Conservation (phyloP, 73 alveolate species). For the Breviolum minutum region DNA sequence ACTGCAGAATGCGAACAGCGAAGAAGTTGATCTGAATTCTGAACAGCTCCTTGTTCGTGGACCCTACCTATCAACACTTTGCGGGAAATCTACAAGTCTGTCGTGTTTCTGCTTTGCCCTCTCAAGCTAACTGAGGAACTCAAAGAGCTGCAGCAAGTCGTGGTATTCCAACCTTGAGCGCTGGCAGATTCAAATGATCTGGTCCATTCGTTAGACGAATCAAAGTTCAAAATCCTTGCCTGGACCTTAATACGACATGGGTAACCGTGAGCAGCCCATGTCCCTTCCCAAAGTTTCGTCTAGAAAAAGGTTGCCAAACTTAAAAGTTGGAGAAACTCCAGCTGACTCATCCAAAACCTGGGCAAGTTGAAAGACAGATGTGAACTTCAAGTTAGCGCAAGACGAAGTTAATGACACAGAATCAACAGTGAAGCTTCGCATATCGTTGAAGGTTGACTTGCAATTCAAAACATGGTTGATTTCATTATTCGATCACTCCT, state of each 20-base stretch:
- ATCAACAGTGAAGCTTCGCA: too few relatives aligned
- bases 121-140: not conserved
- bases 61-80: too few relatives aligned
- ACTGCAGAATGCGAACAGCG: too few relatives aligned
- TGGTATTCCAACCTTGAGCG: conserved; percentile 17
- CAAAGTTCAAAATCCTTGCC: not conserved
- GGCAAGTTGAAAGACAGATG: not conserved
- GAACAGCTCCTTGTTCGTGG: too few relatives aligned
- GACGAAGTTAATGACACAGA: not conserved
- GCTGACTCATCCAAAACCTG: conserved; percentile 55
- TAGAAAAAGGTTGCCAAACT: not conserved
- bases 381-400: not conserved
- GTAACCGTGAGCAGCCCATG: too few relatives aligned
- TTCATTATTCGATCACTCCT: too few relatives aligned
- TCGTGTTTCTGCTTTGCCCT: not conserved
- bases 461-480: too few relatives aligned
- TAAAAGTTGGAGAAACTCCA: not conserved
- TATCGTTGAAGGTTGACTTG: too few relatives aligned
- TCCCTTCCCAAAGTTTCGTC: too few relatives aligned
- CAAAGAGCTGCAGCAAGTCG: conserved; percentile 15
- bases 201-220: not conserved
- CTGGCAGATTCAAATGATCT: not conserved
- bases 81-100: too few relatives aligned
- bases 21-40: too few relatives aligned
- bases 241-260: too few relatives aligned